Evolutionary conservation across 768 basidiomycete genomes (phyloP).

Genomic region (Hemileccinum rubropunctum): DNA sequence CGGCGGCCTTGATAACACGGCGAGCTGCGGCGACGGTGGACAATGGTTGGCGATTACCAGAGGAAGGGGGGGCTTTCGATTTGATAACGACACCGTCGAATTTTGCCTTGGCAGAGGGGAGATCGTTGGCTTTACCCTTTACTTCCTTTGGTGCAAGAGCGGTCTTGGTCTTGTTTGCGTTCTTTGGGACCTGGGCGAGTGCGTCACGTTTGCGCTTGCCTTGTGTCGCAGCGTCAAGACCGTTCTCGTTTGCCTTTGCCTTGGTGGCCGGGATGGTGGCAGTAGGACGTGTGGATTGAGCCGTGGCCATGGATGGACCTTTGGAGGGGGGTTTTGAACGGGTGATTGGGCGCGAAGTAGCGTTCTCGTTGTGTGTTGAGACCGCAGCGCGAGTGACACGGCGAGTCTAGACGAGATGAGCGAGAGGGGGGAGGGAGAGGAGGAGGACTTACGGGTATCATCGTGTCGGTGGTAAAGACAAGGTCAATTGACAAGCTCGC

Average conservation of each 20-base stretch:
- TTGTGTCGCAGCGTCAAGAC: constrained; percentile 45
- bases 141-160: constrained; percentile 31
- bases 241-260: constrained; percentile 37
- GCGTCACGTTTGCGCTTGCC: constrained; percentile 77
- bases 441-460: constrained; percentile 42
- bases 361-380: constrained; percentile 62
- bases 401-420: constrained; percentile 46
- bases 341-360: constrained; percentile 59
- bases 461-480: constrained; percentile 35
- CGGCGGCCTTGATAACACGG: constrained; percentile 34
- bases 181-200: constrained; percentile 67
- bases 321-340: constrained; percentile 56
- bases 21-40: constrained; percentile 48
- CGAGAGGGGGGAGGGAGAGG: not conserved
- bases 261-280: constrained; percentile 38
- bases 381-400: constrained; percentile 60
- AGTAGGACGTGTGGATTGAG: constrained; percentile 40
- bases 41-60: constrained; percentile 49
- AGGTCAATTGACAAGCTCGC: constrained; percentile 15
- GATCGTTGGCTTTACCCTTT: constrained; percentile 58
- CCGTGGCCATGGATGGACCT: constrained; percentile 33
- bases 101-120: constrained; percentile 42
- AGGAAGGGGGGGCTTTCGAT: constrained; percentile 34
- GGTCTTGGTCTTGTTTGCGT: constrained; percentile 39
- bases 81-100: constrained; percentile 67